Base-by-base conservation (phyloP, 192 early-diverging fungal genomes). In the Rhizophagus sp. region DNA sequence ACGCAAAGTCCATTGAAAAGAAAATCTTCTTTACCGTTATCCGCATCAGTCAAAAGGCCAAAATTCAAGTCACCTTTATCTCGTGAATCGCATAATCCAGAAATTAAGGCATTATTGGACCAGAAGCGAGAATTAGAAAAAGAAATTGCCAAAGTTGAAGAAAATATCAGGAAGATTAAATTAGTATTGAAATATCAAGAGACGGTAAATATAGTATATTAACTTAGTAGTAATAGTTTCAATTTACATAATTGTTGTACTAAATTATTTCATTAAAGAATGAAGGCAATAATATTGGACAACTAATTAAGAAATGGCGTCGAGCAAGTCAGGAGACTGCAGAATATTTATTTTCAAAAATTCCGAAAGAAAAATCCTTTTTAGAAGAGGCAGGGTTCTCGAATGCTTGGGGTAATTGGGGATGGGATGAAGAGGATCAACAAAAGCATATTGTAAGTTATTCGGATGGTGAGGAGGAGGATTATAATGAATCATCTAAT, bases 261-360 rank as follows among this genome's bases (percentile, higher is more conserved):
- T 47, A 62, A 63, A 24, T 41, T 13, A 36, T 62, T 17, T 19
- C 8, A 11, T 39, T 39, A 36, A 69, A 76, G 74, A 33, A 76
- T n/a, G 57, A 76, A 41, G 33, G 62, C 5, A 25, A 12, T 9
- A 44, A 10, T 36, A 76, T 27, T 76, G 33, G 64, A 10, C 15
- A n/a, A 76, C 34, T 76, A 19, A 62, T 76, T 30, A 41, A 41
- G 36, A 76, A 63, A 62, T 76, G 74, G 74, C 24, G 74, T 63
- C 22, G 13, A 7, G 74, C 62, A 41, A 76, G 74, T 49, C 74
- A 76, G 47, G 61, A 63, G 39, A 50, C 74, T n/a, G 74, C 74
- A 24, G 74, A 76, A 76, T 76, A 33, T 39, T 36, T 61, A 63
- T 63, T 63, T 41, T 36, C 27, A 12, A 76, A 76, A n/a, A 62